Percentiles rank a stretch among this genome's conserved stretches.
Conservation (phyloP, 352 stramenopile genomes). For the Phytophthora quininea region DNA sequence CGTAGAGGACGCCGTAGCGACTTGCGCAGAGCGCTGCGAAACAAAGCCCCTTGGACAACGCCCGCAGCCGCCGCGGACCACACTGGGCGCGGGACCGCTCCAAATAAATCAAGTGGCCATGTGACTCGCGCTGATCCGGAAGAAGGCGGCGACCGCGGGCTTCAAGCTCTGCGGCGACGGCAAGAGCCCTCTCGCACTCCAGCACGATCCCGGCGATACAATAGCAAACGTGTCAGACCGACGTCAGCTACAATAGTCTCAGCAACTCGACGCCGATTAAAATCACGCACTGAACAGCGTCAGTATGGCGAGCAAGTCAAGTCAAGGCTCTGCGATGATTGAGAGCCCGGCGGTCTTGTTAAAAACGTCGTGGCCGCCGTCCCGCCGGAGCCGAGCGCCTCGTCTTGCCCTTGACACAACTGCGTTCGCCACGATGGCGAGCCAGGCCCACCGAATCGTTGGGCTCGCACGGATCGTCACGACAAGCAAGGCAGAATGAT, state of each 20-base stretch:
- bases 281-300: background rate
- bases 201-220: background rate
- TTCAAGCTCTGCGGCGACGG: background rate
- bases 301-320: background rate
- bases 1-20: background rate
- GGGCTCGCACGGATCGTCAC: background rate
- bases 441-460: background rate
- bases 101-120: constrained; percentile 1
- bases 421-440: too few species aligned
- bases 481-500: background rate
- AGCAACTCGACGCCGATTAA: background rate
- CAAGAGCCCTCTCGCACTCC: background rate
- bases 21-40: background rate
- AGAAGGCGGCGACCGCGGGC: background rate
- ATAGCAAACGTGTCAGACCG: background rate
- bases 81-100: background rate
- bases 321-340: background rate
- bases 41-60: background rate
- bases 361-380: background rate
- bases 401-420: background rate
- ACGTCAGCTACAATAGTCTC: background rate
- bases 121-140: background rate
- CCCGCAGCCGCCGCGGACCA: background rate
- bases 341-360: background rate
- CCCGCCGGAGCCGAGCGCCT: background rate